phyloP scores from a whole-genome alignment of 768 basidiomycete species.

The Neoboletus magnificus region DNA sequence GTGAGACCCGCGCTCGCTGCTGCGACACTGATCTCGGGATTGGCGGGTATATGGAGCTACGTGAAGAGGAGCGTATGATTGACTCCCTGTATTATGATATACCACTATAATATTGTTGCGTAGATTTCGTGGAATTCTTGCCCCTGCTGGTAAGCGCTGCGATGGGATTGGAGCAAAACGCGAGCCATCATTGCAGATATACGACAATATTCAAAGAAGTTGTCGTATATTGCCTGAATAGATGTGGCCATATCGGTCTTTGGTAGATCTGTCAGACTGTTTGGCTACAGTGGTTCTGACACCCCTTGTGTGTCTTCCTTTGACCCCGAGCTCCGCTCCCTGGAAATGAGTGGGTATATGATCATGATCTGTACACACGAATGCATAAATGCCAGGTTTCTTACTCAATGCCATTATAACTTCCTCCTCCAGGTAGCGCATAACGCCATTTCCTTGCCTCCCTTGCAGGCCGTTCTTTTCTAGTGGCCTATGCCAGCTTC shows the following conservation, averaged over 20 bases:
- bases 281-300: slow-evolving; percentile 34
- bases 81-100: slow-evolving; percentile 38
- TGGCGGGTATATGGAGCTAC: slow-evolving; percentile 93
- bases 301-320: slow-evolving; percentile 37
- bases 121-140: slow-evolving; percentile 25
- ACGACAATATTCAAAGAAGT: slow-evolving; percentile 28
- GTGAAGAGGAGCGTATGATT: slow-evolving; percentile 85
- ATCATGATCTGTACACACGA: slow-evolving; percentile 35
- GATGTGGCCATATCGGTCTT: slow-evolving; percentile 34
- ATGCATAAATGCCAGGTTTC: slow-evolving; percentile 37
- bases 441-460: slow-evolving; percentile 21
- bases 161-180: slow-evolving; percentile 22
- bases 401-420: slow-evolving; percentile 31
- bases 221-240: slow-evolving; percentile 30
- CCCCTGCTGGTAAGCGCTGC: slow-evolving; percentile 25
- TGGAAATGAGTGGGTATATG: slow-evolving; percentile 39
- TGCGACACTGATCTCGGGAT: slow-evolving; percentile 83
- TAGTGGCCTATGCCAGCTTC: slow-evolving; percentile 31
- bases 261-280: slow-evolving; percentile 34
- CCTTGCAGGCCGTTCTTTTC: slow-evolving; percentile 17
- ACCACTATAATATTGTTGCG: slow-evolving; percentile 46
- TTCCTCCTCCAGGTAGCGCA: slow-evolving; percentile 24
- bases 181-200: slow-evolving; percentile 19
- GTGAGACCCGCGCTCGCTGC: slow-evolving; percentile 86
- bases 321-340: slow-evolving; percentile 40